A percentile compares a stretch with the other conserved stretches of the same genome.
These are phyloP conservation scores for Lophiotrema nucula DNA, from an alignment of 495 filamentous ascomycete genomes.

Conservation along the genomic window DNA sequence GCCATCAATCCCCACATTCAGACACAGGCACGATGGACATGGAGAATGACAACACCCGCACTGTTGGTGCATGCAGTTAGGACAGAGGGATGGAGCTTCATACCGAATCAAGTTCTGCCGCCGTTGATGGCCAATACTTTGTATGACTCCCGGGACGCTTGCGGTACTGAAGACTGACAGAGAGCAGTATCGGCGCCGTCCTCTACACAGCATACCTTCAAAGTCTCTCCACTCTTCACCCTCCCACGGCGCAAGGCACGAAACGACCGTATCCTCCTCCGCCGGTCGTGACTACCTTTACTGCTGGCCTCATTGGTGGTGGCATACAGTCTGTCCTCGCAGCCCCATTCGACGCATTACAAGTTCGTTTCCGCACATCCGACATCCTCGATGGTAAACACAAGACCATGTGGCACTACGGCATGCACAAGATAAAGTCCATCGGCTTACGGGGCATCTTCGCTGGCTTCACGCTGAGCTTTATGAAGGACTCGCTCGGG, in stretches of 20 bases:
- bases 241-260: constrained; percentile 63
- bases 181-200: constrained; percentile 68
- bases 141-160: constrained; percentile 39
- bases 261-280: constrained; percentile 78
- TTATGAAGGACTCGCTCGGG: constrained; percentile 78
- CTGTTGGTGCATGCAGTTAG: constrained; percentile 75
- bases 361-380: constrained; percentile 70
- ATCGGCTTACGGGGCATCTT: constrained; percentile 82
- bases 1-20: constrained; percentile 63
- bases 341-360: constrained; percentile 84
- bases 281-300: constrained; percentile 61
- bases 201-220: constrained; percentile 88
- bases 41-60: constrained; percentile 72
- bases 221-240: constrained; percentile 67
- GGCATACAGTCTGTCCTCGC: constrained; percentile 76
- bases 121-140: constrained; percentile 79
- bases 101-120: constrained; percentile 84
- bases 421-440: constrained; percentile 65
- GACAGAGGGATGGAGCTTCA: constrained; percentile 79
- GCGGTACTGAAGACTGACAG: constrained; percentile 1
- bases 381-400: constrained; percentile 69
- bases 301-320: constrained; percentile 75
- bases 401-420: constrained; percentile 80
- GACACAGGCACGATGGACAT: constrained; percentile 60
- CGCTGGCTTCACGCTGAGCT: constrained; percentile 74